phyloP scores from a whole-genome alignment of 2,329 filamentous ascomycete species.

The Myriangium duriaei region DNA sequence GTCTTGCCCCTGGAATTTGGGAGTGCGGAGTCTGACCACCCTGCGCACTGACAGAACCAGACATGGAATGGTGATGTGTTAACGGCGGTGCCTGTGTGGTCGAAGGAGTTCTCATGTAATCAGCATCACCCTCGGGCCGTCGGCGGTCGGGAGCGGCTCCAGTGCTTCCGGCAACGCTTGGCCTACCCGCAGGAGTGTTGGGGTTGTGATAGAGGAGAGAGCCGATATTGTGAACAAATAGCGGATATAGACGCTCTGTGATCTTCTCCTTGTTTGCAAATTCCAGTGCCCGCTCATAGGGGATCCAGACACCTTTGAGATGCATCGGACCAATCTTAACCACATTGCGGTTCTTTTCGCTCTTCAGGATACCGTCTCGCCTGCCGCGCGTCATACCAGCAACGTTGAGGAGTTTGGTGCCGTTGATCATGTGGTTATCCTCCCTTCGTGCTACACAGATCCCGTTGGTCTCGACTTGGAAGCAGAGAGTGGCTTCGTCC shows the following conservation, averaged over 20 bases:
- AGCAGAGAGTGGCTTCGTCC: conserved; percentile 93
- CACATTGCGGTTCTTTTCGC: conserved; percentile 90
- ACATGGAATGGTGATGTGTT: conserved; percentile 58
- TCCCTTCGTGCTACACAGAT: conserved; percentile 92
- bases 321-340: conserved; percentile 99
- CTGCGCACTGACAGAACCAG: conserved; percentile 43
- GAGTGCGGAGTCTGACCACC: conserved; percentile 56
- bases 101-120: conserved; percentile 48
- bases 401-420: conserved; percentile 91
- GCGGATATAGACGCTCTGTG: conserved; percentile 82
- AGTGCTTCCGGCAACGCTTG: conserved; percentile 42
- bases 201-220: conserved; percentile 86
- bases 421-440: conserved; percentile 99
- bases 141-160: conserved; percentile 63
- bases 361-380: conserved; percentile 92
- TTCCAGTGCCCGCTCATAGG: conserved; percentile 91
- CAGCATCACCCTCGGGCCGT: conserved; percentile 41
- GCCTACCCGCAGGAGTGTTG: conserved; percentile 49
- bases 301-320: conserved; percentile 96
- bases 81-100: conserved; percentile 53
- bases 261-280: conserved; percentile 99
- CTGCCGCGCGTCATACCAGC: conserved; percentile 95
- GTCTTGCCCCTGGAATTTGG: conserved; percentile 48
- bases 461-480: conserved; percentile 91
- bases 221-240: conserved; percentile 96